These are phyloP conservation scores for Elongisporangium prolatum DNA, from an alignment of 352 stramenopile species.

Conservation along the genomic window DNA sequence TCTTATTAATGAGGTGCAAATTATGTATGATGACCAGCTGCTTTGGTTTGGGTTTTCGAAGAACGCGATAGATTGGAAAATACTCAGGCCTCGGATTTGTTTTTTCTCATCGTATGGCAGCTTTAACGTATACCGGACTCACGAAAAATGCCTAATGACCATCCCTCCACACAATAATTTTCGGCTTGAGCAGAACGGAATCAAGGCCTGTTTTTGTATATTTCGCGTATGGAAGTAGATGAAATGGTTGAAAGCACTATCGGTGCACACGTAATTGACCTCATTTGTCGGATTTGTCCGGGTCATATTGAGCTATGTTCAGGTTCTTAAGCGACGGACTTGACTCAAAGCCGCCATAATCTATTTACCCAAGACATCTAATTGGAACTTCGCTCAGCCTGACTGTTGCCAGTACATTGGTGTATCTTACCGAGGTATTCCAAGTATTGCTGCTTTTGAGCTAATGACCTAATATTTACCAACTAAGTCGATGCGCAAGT, in stretches of 20 bases:
- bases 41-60: slow-evolving; percentile 20
- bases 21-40: slow-evolving; percentile 16
- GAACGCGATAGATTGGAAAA: slow-evolving; percentile 10
- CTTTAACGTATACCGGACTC: slow-evolving; percentile 11
- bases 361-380: slow-evolving; percentile 7
- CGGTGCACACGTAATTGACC: slow-evolving; percentile 13
- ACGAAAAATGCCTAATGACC: slow-evolving; percentile 11
- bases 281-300: slow-evolving; percentile 25
- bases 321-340: slow-evolving; percentile 17
- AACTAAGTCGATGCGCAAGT: slow-evolving; percentile 10
- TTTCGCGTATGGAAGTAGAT: slow-evolving; percentile 11
- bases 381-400: slow-evolving; percentile 14
- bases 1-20: slow-evolving; percentile 16
- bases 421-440: slow-evolving; percentile 16
- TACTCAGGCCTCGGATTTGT: slow-evolving; percentile 15
- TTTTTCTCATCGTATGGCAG: slow-evolving; percentile 22
- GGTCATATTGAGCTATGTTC: slow-evolving; percentile 30
- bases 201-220: slow-evolving; percentile 17
- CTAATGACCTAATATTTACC: slow-evolving; percentile 10
- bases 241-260: slow-evolving; percentile 19
- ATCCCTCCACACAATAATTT: slow-evolving; percentile 17
- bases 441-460: slow-evolving; percentile 18
- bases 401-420: slow-evolving; percentile 20
- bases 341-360: slow-evolving; percentile 10
- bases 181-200: slow-evolving; percentile 18